Conservation (phyloP, 2,329 filamentous ascomycete species). For the Lithohypha guttulata region DNA sequence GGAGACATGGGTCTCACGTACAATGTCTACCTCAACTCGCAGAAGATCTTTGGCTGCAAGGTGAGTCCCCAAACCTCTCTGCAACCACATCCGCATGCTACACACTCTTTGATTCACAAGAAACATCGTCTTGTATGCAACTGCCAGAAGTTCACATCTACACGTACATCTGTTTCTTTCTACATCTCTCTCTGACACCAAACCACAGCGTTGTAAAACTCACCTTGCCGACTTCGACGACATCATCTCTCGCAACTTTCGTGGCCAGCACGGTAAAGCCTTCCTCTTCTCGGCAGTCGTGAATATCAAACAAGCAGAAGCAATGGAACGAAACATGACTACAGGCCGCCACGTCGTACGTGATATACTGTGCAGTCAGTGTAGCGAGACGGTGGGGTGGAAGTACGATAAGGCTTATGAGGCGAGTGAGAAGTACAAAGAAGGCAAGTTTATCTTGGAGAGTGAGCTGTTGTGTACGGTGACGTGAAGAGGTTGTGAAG, state of each 20-base stretch:
- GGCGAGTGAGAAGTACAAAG: conserved; percentile 89
- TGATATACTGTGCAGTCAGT: conserved; percentile 84
- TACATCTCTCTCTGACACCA: neutral
- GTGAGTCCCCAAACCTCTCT: conserved; percentile 7
- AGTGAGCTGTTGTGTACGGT: conserved; percentile 20
- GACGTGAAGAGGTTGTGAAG: conserved; percentile 14
- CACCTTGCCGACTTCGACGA: conserved; percentile 92
- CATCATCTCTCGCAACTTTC: conserved; percentile 96
- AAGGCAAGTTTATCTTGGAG: conserved; percentile 75
- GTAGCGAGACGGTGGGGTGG: conserved; percentile 89
- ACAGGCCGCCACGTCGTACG: conserved; percentile 89
- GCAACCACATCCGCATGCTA: neutral
- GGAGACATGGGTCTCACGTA: conserved; percentile 70
- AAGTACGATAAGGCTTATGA: conserved; percentile 98
- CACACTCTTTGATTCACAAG: too few relatives aligned
- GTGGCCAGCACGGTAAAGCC: conserved; percentile 94
- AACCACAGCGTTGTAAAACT: conserved; percentile 63
- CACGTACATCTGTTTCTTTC: too few relatives aligned
- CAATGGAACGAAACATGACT: conserved; percentile 96
- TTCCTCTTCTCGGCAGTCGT: conserved; percentile 93
- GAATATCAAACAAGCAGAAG: conserved; percentile 69
- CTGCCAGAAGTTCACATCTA: too few relatives aligned
- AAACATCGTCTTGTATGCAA: conserved; percentile 10
- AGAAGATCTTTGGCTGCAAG: conserved; percentile 85
- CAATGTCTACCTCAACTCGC: conserved; percentile 79